Evolutionary conservation across 1,139 yeast species (phyloP), one percentile per base, ranked within the genome.

Genomic region (Magnusiomyces paraingens): DNA sequence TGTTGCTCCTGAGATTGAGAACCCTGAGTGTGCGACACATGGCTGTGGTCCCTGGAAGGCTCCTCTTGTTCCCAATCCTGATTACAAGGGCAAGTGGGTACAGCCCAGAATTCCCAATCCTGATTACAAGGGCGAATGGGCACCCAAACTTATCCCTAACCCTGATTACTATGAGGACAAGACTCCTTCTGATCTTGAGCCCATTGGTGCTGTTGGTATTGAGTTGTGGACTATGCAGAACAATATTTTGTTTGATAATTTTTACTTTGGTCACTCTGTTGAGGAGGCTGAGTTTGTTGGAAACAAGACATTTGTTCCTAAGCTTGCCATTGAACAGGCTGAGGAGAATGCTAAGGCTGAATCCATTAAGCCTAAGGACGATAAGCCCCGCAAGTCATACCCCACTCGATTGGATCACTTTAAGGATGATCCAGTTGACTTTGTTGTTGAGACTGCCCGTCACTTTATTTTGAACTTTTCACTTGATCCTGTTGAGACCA

Each of bases 221-320:
- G 98, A 91, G 68, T 74, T 90, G 60, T 90, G 96, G 96, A 81
- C 94, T 54, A 84, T 90, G 84, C 86, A 87, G 61, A 75, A 77
- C 47, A 80, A 84, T 52, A 79, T 88, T 51, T 63, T 87, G 65
- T 88, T 91, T 66, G 89, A 88, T 69, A 88, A 90, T 70, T 81
- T 90, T 55, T 90, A 89, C 67, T 67, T 91, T 58, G 97, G 97
- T 14, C 93, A 87, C 65, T 82, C 88, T 2, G 71, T 89, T 17
- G 74, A 71, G 29, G 96, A 90, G 65, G 97, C 97, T 8, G 96
- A 90, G 71, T 59, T 65, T 14, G 76, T 90, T 61, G 97, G 96
- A 22, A 90, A 90, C 66, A 68, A 72, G 17, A 89, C 97, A 0
- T 90, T 80, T 70, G 62, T 71, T 32, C 80, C 82, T 51, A 90